A percentile compares a stretch with the other conserved stretches of the same genome.
Evolutionary conservation across 805 yeast genomes (phyloP).

Genomic region (Pichia nanzhaoensis): DNA sequence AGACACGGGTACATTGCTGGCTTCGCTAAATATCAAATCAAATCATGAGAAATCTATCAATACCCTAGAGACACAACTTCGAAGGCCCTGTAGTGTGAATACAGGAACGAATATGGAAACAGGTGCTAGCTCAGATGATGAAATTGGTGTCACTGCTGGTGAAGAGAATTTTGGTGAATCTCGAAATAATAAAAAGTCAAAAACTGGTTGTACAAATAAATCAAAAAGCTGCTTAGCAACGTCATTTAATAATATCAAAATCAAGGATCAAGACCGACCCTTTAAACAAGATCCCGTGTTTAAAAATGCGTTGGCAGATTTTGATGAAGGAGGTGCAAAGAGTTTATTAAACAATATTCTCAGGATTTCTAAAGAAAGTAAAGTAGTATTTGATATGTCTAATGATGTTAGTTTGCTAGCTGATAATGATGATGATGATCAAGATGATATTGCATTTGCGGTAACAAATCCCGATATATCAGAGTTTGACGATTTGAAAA

Average conservation of each 20-base stretch:
- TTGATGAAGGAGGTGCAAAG: conserved; percentile 60
- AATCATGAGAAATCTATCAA: neutral
- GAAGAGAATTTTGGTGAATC: conserved; percentile 12
- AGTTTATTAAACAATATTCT: conserved; percentile 45
- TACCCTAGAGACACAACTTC: no score
- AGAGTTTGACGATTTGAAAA: neutral
- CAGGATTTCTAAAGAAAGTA: conserved; percentile 38
- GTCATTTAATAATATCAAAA: conserved; percentile 1
- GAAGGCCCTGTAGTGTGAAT: no score
- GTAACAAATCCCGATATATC: no score
- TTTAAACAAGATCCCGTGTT: conserved; percentile 50
- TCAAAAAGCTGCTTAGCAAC: neutral
- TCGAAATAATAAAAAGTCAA: neutral
- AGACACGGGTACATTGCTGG: conserved; percentile 73
- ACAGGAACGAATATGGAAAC: no score
- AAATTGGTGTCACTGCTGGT: conserved; percentile 12
- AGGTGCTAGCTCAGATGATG: conserved; percentile 16
- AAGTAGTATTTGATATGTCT: conserved; percentile 31
- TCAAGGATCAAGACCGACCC: conserved; percentile 38
- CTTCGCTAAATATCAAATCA: conserved; percentile 35
- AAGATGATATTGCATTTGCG: no score
- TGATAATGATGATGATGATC: neutral
- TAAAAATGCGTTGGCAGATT: conserved; percentile 48
- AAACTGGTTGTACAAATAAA: conserved; percentile 14
- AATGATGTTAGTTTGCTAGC: conserved; percentile 9